These are phyloP conservation scores for Haplographium delicatum DNA, from an alignment of 495 filamentous ascomycete genomes.

Conservation along the genomic window DNA sequence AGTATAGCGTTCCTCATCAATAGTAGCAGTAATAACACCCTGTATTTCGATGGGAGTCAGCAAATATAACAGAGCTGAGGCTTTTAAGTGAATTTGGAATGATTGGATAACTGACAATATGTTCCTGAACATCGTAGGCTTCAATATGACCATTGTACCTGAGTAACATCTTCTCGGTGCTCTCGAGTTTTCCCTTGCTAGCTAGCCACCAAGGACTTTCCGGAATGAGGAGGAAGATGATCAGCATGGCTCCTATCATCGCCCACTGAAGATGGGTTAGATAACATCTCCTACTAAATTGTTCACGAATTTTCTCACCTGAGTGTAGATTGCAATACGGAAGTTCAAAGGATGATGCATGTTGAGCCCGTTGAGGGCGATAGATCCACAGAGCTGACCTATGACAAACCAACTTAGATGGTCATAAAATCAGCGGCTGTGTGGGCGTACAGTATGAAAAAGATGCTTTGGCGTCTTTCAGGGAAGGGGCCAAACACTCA, in stretches of 20 bases:
- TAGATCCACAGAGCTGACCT: conserved; percentile 37
- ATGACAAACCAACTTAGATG: conserved; percentile 33
- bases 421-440: neutral
- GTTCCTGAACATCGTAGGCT: conserved; percentile 27
- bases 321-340: conserved; percentile 37
- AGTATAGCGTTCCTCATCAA: conserved; percentile 28
- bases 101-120: conserved; percentile 24
- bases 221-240: conserved; percentile 36
- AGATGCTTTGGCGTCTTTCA: neutral
- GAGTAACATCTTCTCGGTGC: conserved; percentile 41
- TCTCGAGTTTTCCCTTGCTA: conserved; percentile 47
- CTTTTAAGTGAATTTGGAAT: conserved; percentile 11
- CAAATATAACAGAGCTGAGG: neutral
- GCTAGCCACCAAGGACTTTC: conserved; percentile 49
- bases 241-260: conserved; percentile 23
- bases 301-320: conserved; percentile 24
- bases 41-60: conserved; percentile 20
- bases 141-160: conserved; percentile 26
- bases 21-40: conserved; percentile 23
- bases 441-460: neutral
- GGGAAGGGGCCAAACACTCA: conserved; percentile 3
- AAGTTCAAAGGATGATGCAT: conserved; percentile 29
- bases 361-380: conserved; percentile 32
- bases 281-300: neutral
- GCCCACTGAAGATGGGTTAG: conserved; percentile 8